A percentile compares a stretch with the other conserved stretches of the same genome.
phyloP scores from a whole-genome alignment of 2,329 filamentous ascomycete species.

The Sclerotinia glacialis region DNA sequence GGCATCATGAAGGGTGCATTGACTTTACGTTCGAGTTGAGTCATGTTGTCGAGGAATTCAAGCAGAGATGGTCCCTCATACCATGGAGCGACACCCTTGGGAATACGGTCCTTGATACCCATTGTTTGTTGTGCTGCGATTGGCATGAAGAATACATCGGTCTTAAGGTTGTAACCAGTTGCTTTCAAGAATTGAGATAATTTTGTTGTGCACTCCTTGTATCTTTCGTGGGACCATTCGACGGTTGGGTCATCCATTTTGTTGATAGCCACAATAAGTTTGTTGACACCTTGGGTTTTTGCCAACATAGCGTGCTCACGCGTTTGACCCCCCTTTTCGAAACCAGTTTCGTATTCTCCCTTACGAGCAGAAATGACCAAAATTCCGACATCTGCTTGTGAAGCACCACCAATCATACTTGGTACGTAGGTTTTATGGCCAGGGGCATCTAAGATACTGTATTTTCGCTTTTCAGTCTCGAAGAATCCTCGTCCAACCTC shows the following conservation, averaged over 20 bases:
- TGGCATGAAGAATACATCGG: conserved; percentile 91
- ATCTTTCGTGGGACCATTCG: conserved; percentile 90
- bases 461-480: conserved; percentile 92
- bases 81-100: conserved; percentile 74
- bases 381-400: conserved; percentile 90
- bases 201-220: conserved; percentile 90
- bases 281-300: conserved; percentile 97
- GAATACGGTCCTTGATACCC: conserved; percentile 85
- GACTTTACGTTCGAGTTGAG: conserved; percentile 87
- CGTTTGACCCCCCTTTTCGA: conserved; percentile 94
- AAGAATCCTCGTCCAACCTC: conserved; percentile 96
- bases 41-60: conserved; percentile 93
- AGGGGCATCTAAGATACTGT: conserved; percentile 94
- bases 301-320: conserved; percentile 97
- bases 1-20: conserved; percentile 99
- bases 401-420: conserved; percentile 95
- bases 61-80: conserved; percentile 87
- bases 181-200: conserved; percentile 83
- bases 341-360: conserved; percentile 98
- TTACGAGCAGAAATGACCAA: conserved; percentile 95
- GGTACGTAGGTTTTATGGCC: conserved; percentile 98
- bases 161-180: conserved; percentile 92
- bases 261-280: conserved; percentile 91
- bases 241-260: conserved; percentile 99
- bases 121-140: conserved; percentile 84